Percentiles rank a stretch among this genome's conserved stretches.
These are phyloP conservation scores for Trichocladium uniseriatum DNA, from an alignment of 495 filamentous ascomycete genomes.

Conservation along the genomic window DNA sequence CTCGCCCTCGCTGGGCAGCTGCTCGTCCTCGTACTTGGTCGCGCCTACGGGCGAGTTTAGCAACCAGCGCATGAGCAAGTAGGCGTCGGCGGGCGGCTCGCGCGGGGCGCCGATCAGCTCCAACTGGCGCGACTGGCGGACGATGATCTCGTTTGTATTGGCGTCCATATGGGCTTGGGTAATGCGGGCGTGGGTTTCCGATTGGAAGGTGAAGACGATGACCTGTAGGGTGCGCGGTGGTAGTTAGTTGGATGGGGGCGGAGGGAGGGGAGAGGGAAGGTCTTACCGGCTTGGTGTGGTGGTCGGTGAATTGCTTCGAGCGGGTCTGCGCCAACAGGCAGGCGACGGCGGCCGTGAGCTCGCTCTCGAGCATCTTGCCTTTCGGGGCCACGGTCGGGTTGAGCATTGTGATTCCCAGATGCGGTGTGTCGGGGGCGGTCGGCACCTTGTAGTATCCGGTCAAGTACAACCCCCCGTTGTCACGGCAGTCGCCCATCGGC, in stretches of 20 bases:
- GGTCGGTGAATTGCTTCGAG: background rate
- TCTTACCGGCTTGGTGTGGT: background rate
- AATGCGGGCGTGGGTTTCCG: background rate
- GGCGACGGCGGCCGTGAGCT: background rate
- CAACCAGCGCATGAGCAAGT: background rate
- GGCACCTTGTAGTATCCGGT: too few species aligned
- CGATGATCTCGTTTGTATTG: background rate
- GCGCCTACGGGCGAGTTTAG: background rate
- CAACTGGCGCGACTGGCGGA: background rate
- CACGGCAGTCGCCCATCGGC: too few species aligned
- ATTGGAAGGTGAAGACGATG: too few species aligned
- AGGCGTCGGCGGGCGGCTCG: slow-evolving; percentile 1
- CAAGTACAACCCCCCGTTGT: too few species aligned
- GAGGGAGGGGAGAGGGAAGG: too few species aligned
- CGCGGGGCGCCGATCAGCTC: background rate
- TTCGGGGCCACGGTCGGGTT: too few species aligned
- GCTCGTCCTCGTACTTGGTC: background rate
- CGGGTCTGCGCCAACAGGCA: background rate
- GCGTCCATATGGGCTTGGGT: background rate
- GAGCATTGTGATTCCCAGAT: too few species aligned
- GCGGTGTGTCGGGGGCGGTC: too few species aligned
- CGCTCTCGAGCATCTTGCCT: too few species aligned
- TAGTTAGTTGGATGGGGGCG: too few species aligned
- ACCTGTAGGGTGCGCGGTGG: too few species aligned
- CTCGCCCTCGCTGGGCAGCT: too few species aligned